Base-by-base conservation (phyloP, 345 rosid genomes). In the Dovyalis caffra region DNA sequence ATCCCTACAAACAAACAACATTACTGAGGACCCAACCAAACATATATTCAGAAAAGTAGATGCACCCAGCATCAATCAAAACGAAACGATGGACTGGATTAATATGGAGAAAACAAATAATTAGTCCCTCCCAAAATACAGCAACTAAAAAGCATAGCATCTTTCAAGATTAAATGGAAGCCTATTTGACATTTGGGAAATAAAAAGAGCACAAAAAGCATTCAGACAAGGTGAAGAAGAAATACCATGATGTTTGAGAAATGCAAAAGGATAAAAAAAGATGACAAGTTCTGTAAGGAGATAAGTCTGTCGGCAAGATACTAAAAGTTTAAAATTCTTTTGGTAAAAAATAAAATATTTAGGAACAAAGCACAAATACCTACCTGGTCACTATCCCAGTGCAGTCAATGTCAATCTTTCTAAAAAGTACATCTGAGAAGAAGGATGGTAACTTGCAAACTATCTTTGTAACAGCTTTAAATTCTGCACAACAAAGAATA, bases 361-460 rank as follows among this genome's bases (percentile, higher is more conserved):
- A 21, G 45, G 31, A 49, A 47, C 47, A 8, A 16, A n/a, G 2
- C 21, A 76, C 5, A 62, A 75, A 67, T 34, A 70, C 76, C 77
- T 85, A 93, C 99, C 98, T 88, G 58, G 90, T 91, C 78, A 93
- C 86, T n/a, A 81, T 60, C 75, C 94, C 93, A 1, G 86, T 77
- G 79, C 76, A 38, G 63, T 85, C 80, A 8, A 68, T 64, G 75
- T 95, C 97, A 74, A 95, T 89, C 84, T 84, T 90, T 77, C 86
- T 86, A 78, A 93, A 95, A 61, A 95, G 86, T 8, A 77, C 71
- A 15, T 89, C 70, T 38, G 95, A 93, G 78, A 93, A 82, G 77
- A 86, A 95, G n/a, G 91, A 91, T 34, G 99, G 98, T 58, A 95
- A 81, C 87, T 88, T 88, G 92, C 98, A 95, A 66, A 91, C 79